Conservation (phyloP, 139 green algal species). For the Tetradesmus obliquus region DNA sequence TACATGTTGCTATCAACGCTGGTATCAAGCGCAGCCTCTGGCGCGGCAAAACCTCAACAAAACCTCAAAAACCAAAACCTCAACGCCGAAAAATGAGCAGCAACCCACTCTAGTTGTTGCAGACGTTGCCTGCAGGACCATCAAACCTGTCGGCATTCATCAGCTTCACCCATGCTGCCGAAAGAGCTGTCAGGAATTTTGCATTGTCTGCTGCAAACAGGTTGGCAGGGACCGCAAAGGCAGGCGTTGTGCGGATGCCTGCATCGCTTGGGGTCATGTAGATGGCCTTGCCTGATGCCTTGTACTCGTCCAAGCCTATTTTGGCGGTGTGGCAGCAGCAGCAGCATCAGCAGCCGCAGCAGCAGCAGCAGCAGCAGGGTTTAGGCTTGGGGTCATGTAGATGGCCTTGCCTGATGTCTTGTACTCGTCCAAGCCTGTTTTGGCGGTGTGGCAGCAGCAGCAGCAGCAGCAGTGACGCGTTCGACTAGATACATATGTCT, state of each 20-base stretch:
- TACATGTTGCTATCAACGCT: too few relatives aligned
- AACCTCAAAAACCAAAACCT: too few relatives aligned
- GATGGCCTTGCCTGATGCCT: slow-evolving; percentile 23
- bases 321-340: too few relatives aligned
- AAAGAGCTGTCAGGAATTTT: slow-evolving; percentile 47
- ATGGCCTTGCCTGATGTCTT: slow-evolving; percentile 28
- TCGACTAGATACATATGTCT: too few relatives aligned
- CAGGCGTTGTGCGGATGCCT: slow-evolving; percentile 31
- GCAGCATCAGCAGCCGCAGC: too few relatives aligned
- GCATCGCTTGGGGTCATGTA: slow-evolving; percentile 41
- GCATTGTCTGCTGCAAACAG: neutral
- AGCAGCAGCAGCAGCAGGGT: too few relatives aligned
- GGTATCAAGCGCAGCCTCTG: too few relatives aligned
- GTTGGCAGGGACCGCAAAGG: slow-evolving; percentile 26
- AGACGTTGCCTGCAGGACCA: slow-evolving; percentile 47
- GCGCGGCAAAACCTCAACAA: too few relatives aligned
- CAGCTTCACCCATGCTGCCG: slow-evolving; percentile 48
- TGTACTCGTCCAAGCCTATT: slow-evolving; percentile 19
- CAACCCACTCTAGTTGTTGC: neutral
- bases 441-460: too few relatives aligned
- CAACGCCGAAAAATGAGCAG: too few relatives aligned
- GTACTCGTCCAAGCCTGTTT: slow-evolving; percentile 11
- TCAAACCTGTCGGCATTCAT: slow-evolving; percentile 67
- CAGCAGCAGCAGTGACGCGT: too few relatives aligned
- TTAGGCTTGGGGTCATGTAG: slow-evolving; percentile 27